Evolutionary conservation across 2,329 filamentous ascomycete genomes (phyloP).

Genomic region (Phyllosticta citribraziliensis): DNA sequence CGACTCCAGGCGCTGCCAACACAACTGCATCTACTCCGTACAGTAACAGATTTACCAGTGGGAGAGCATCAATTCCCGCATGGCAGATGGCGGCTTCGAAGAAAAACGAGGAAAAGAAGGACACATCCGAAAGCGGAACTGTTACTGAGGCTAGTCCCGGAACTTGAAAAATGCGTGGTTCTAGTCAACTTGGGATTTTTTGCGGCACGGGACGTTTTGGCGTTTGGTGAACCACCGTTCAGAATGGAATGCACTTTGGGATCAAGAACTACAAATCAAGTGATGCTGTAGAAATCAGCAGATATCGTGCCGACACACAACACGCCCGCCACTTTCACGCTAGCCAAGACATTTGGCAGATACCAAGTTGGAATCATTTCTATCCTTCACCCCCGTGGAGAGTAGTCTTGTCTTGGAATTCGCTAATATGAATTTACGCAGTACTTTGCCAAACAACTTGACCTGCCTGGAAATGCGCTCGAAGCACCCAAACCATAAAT

Average conservation of each 20-base stretch:
- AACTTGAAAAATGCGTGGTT: slow-evolving; percentile 11
- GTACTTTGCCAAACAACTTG: neutral
- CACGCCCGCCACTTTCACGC: too few relatives aligned
- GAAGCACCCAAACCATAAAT: too few relatives aligned
- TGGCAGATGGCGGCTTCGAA: slow-evolving; percentile 46
- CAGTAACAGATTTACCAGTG: slow-evolving; percentile 20
- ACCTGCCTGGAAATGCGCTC: too few relatives aligned
- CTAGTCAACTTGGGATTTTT: neutral
- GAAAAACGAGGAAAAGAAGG: slow-evolving; percentile 35
- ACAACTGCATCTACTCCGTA: slow-evolving; percentile 18
- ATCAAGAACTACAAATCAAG: neutral
- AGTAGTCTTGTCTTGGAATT: too few relatives aligned
- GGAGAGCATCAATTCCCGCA: slow-evolving; percentile 38
- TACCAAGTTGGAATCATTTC: neutral
- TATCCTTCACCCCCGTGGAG: neutral
- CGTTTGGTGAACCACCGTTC: neutral
- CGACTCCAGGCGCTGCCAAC: neutral
- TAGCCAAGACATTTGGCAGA: neutral
- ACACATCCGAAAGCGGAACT: slow-evolving; percentile 29
- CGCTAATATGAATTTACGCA: neutral
- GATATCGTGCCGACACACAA: too few relatives aligned
- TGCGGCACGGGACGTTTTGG: neutral
- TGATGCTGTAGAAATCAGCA: too few relatives aligned
- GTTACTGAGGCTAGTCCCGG: slow-evolving; percentile 22
- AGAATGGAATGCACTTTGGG: neutral